Percentiles rank a stretch among this genome's conserved stretches.
Evolutionary conservation across 257 asterid species (phyloP).

Genomic region (Solanum boliviense): DNA sequence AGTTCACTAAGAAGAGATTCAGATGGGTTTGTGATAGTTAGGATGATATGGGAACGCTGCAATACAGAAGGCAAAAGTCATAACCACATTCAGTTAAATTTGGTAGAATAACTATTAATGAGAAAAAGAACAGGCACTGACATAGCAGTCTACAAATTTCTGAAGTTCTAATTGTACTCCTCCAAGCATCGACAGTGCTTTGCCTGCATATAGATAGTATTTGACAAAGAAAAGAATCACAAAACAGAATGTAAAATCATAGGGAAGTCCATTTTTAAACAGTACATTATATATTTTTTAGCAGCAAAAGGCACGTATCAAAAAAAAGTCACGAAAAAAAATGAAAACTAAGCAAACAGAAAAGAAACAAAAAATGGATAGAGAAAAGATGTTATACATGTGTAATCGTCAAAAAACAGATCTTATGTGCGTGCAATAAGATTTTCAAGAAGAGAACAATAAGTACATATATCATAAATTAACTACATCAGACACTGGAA

Average conservation of each 20-base stretch:
- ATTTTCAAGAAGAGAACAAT: background rate
- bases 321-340: background rate
- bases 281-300: background rate
- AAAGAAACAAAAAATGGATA: background rate
- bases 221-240: background rate
- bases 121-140: slow-evolving; percentile 25
- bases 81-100: background rate
- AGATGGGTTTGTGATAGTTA: slow-evolving; percentile 87
- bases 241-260: background rate
- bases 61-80: slow-evolving; percentile 25
- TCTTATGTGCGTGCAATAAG: background rate
- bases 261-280: background rate
- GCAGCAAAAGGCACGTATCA: background rate
- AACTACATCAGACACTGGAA: background rate
- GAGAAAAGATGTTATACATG: background rate
- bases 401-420: background rate
- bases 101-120: background rate
- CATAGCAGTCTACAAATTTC: slow-evolving; percentile 75
- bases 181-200: slow-evolving; percentile 66
- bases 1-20: slow-evolving; percentile 95
- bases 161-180: slow-evolving; percentile 80
- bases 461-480: background rate
- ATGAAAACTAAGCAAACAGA: background rate
- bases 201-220: slow-evolving; percentile 41
- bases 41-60: slow-evolving; percentile 76